A percentile compares a stretch with the other conserved stretches of the same genome.
These are phyloP conservation scores for Verticillium dahliae DNA, from an alignment of 2,329 filamentous ascomycete genomes.

Conservation along the genomic window DNA sequence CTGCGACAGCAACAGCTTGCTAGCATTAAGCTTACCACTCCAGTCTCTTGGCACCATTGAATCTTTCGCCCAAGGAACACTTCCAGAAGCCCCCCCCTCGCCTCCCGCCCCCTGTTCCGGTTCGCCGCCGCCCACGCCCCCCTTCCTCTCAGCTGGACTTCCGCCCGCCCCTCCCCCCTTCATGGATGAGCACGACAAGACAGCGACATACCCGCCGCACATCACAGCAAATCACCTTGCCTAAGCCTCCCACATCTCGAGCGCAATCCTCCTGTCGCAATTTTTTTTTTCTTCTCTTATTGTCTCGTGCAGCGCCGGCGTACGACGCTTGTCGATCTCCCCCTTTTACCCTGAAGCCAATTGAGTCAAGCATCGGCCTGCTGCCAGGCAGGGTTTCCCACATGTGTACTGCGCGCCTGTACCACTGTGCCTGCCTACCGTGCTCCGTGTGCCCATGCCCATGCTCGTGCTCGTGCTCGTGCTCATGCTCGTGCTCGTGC, in stretches of 20 bases:
- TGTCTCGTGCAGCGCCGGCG: neutral
- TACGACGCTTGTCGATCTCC: neutral
- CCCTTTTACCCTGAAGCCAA: neutral
- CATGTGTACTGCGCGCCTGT: neutral
- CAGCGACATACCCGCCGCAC: neutral
- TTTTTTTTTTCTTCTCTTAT: neutral
- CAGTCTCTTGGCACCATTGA: neutral
- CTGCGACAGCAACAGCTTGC: no score
- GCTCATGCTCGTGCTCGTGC: neutral
- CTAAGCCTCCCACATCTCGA: neutral
- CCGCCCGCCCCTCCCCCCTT: neutral
- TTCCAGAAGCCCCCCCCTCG: neutral
- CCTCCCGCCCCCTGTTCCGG: neutral
- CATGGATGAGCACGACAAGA: neutral
- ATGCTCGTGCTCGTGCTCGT: neutral
- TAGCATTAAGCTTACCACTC: neutral
- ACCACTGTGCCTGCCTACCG: no score
- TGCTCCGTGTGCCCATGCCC: no score
- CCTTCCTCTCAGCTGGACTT: neutral
- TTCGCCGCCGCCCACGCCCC: neutral
- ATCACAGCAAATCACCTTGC: neutral
- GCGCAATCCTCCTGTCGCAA: no score
- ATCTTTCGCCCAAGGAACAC: neutral
- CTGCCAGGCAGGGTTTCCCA: neutral
- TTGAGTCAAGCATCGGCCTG: neutral